Conservation (phyloP, 169 alveolate species). For the Toxoplasma gondii region DNA sequence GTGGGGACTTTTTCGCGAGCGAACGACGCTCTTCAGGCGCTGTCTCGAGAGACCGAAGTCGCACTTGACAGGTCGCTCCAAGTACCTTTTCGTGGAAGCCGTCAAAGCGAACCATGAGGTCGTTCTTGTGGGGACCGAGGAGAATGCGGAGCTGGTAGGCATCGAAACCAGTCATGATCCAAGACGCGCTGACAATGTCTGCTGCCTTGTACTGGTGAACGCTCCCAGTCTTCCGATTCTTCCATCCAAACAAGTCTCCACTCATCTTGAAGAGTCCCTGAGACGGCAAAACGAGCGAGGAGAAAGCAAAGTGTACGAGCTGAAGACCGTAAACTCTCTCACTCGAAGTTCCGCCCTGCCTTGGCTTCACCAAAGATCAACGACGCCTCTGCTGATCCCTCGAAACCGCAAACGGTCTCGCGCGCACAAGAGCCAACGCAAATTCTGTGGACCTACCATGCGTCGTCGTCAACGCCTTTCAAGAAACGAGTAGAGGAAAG, state of each 20-base stretch:
- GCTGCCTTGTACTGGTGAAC: slow-evolving; percentile 86
- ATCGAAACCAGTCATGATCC: slow-evolving; percentile 82
- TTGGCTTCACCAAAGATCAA: neutral
- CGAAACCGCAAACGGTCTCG: too few relatives aligned
- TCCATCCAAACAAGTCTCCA: slow-evolving; percentile 91
- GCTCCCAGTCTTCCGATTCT: slow-evolving; percentile 88
- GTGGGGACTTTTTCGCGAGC: too few relatives aligned
- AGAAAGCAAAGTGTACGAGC: neutral
- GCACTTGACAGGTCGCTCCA: too few relatives aligned
- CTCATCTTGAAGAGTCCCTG: slow-evolving; percentile 91
- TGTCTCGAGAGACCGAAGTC: too few relatives aligned
- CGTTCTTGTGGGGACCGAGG: slow-evolving; percentile 77
- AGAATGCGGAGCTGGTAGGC: slow-evolving; percentile 80
- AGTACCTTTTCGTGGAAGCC: slow-evolving; percentile 81
- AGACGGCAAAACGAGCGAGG: neutral
- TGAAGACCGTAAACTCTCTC: too few relatives aligned
- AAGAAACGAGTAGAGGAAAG: too few relatives aligned
- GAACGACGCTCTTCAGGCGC: too few relatives aligned
- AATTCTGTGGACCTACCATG: too few relatives aligned
- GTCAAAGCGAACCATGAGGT: slow-evolving; percentile 74
- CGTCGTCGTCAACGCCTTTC: too few relatives aligned
- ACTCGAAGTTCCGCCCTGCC: neutral
- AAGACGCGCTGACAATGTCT: slow-evolving; percentile 81
- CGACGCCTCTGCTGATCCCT: neutral
- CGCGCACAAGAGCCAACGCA: too few relatives aligned